Evolutionary conservation across 106 monocot species (phyloP), one percentile per base, ranked within the genome.

Genomic region (Acanthochlamys bracteata): DNA sequence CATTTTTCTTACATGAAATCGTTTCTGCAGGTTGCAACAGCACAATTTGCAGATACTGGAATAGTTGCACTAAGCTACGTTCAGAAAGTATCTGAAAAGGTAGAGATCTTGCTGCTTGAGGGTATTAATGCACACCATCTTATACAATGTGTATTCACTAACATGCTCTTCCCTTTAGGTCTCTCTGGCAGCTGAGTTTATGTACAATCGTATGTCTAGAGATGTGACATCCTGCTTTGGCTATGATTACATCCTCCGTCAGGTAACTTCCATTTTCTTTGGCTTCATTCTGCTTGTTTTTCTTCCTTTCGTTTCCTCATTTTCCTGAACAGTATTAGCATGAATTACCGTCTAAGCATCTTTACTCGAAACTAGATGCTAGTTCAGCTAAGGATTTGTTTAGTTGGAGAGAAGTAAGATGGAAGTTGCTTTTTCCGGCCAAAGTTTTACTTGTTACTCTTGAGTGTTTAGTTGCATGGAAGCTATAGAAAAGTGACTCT

Each of bases 71-170:
- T 99, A 10, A 99, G 92, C 66, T 99, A 99, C 71, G 98, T 99
- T 17, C 98, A 99, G 66, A 99, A 99, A 79, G 82, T 99, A 16
- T 92, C 92, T 62, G 98, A 99, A 63, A 99, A 92, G 85, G 98
- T 99, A 15, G 63, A 10, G 10, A 55, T 55, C 22, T 8, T 55
- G 20, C 10, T 55, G 20, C 4, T 20, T 55, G 55, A 22, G 22
- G 20, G 21, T 55, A 55, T 0, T 55, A 10, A 19, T 20, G 10
- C 4, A 10, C 10, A 10, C 55, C 20, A 55, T 55, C 20, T 55
- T 62, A 13, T 57, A 11, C 11, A 21, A 49, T 59, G 27, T 39
- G 22, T 67, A 24, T 1, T 11, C 7, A 20, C 14, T 65, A 40
- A 55, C 65, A 46, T 63, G 21, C 33, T 43, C 8, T 33, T 66